phyloP scores from a whole-genome alignment of 768 basidiomycete genomes.

The Holtermannia corniformis region DNA sequence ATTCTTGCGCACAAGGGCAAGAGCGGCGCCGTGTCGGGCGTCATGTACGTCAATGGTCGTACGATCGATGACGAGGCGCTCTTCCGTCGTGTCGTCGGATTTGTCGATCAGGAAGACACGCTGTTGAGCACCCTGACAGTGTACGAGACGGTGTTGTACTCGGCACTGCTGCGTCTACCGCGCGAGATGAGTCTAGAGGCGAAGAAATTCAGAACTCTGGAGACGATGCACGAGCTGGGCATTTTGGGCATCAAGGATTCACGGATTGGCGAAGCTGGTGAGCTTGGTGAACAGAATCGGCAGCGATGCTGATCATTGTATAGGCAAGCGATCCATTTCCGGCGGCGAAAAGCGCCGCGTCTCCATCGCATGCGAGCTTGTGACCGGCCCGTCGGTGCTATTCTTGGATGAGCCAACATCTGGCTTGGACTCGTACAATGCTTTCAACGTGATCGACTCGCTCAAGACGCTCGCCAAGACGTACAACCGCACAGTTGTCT shows the following conservation, averaged over 20 bases:
- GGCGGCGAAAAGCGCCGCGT: constrained; percentile 97
- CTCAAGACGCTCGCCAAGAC: constrained; percentile 73
- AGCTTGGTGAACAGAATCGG: constrained; percentile 49
- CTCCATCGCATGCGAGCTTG: constrained; percentile 94
- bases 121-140: constrained; percentile 95
- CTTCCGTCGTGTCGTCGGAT: constrained; percentile 81
- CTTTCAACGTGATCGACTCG: constrained; percentile 84
- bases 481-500: constrained; percentile 89
- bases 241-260: constrained; percentile 82
- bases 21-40: constrained; percentile 63
- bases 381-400: constrained; percentile 89
- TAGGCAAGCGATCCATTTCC: constrained; percentile 78
- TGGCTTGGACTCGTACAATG: constrained; percentile 90
- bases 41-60: constrained; percentile 75
- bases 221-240: constrained; percentile 93
- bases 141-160: constrained; percentile 93
- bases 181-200: constrained; percentile 90
- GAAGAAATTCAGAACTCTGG: constrained; percentile 87
- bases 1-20: constrained; percentile 87
- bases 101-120: constrained; percentile 97
- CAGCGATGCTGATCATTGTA: background rate
- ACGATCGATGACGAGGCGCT: constrained; percentile 56
- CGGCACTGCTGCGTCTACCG: constrained; percentile 78
- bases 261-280: constrained; percentile 70
- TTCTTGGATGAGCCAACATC: constrained; percentile 97